Base-by-base conservation (phyloP, 345 rosid species). In the Dimocarpus longan region DNA sequence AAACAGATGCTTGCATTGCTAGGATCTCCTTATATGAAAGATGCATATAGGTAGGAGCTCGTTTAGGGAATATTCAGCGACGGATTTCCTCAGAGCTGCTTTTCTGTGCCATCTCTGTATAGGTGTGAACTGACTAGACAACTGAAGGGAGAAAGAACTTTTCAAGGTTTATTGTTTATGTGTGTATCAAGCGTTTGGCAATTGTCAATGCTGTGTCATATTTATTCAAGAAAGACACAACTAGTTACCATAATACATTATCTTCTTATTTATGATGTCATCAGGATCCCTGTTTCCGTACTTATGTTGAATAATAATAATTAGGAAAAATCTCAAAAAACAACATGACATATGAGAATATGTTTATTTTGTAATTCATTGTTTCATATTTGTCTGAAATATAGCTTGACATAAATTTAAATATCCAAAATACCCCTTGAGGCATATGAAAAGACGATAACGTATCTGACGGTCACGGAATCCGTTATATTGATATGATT, bases 251-350 rank as follows among this genome's bases (percentile, higher is more conserved):
- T 64, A 22, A 46, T 43, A 40, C 77, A 5, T 39, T 24, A 73
- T 73, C 66, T 75, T 64, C 70, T 74, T 42, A 32, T 32, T 43
- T 22, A 39, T 13, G 37, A 73, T n/a, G 37, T 59, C 19, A 13
- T 37, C 44, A 15, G n/a, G 28, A 1, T 26, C 44, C 50, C 3
- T 32, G 0, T 19, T 28, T 0, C 13, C 18, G 19, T 70, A 9
- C 1, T 75, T 44, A 10, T 6, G 52, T 66, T 22, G 56, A 40
- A 9, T 66, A 52, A 76, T 67, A 26, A 26, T 26, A 26, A 26
- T 26, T 26, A 32, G 37, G 4, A 3, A 32, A 32, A 32, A 32
- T 32, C 37, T 3, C 37, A 32, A 32, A 32, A 32, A 32, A 32
- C 2, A 32, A 32, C 37, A 1, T 32, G 37, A 32, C 37, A 3